Base-by-base conservation (phyloP, 2,329 filamentous ascomycete species). In the Mollisia scopiformis region DNA sequence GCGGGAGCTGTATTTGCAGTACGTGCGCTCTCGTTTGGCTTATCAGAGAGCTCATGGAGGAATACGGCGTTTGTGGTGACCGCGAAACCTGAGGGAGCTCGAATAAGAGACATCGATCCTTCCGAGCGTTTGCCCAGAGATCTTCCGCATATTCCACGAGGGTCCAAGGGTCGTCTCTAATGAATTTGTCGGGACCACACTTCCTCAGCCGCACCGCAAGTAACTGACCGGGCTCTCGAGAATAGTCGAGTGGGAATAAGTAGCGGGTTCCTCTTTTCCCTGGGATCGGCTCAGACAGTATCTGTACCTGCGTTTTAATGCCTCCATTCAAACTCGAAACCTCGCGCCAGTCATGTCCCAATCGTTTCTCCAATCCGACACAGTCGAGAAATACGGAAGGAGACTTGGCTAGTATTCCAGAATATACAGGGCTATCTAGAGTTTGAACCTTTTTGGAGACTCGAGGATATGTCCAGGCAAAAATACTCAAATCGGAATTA, bases 401-500 rank as follows among this genome's bases (percentile, higher is more conserved):
- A 19, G 39, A 25, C 30, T 50, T 25, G 19, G 55, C 39, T 21
- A 57, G 43, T n/a, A 57, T 2, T 25, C 55, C 28, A 21, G 37
- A 57, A 35, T 49, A 57, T 33, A 33, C 30, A 33, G 13, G 30
- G 30, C 30, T 33, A 13, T 13, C 13, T 6, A 13, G 13, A 13
- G 30, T 33, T 33, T 33, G 30, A 33, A 13, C 13, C 13, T 33
- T 33, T 33, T 33, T 33, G 30, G 13, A 13, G 30, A 33, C 30
- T 33, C 6, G 6, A 33, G 30, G 30, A 19, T 23, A 25, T 41
- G 67, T 61, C 73, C 73, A 75, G 1, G 68, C 70, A 1, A 75
- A 56, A 0, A 75, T 66, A 6, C 69, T 74, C 3, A 72, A 69
- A 27, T 75, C 74, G 10, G 63, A 50, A 0, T 71, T 69, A 0